Evolutionary conservation across 352 stramenopile genomes (phyloP).

Genomic region (Phytophthora podocarpi): DNA sequence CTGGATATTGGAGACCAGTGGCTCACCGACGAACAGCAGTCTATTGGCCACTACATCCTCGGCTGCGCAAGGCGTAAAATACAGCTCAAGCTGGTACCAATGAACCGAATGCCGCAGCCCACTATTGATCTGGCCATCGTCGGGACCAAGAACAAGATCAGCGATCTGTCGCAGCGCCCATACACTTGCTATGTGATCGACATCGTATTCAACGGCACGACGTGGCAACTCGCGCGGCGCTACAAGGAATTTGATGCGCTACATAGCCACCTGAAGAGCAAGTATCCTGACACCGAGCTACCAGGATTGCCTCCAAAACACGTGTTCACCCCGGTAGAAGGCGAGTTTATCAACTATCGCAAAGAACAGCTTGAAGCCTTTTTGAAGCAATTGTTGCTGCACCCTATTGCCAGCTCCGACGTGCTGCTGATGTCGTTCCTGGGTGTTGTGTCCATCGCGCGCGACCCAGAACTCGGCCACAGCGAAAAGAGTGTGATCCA

Average conservation of each 20-base stretch:
- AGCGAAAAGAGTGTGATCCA: constrained; percentile 69
- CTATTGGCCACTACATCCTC: constrained; percentile 49
- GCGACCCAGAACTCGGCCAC: constrained; percentile 67
- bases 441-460: constrained; percentile 70
- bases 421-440: constrained; percentile 81
- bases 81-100: constrained; percentile 36
- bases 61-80: constrained; percentile 35
- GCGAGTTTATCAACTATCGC: constrained; percentile 63
- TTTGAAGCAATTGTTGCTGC: constrained; percentile 51
- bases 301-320: constrained; percentile 67
- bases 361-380: constrained; percentile 76
- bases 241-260: constrained; percentile 73
- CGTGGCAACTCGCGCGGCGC: constrained; percentile 68
- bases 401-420: constrained; percentile 55
- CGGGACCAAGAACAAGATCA: constrained; percentile 77
- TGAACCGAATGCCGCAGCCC: constrained; percentile 69
- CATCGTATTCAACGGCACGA: constrained; percentile 69
- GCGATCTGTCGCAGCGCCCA: constrained; percentile 70
- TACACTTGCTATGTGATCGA: constrained; percentile 81
- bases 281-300: constrained; percentile 43
- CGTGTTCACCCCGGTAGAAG: constrained; percentile 69
- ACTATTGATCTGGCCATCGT: constrained; percentile 65
- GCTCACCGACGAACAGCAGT: constrained; percentile 60
- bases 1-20: constrained; percentile 42
- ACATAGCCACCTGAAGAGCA: constrained; percentile 37